phyloP scores from a whole-genome alignment of 176 grass and related monocot genomes.

The Carex scoparia region DNA sequence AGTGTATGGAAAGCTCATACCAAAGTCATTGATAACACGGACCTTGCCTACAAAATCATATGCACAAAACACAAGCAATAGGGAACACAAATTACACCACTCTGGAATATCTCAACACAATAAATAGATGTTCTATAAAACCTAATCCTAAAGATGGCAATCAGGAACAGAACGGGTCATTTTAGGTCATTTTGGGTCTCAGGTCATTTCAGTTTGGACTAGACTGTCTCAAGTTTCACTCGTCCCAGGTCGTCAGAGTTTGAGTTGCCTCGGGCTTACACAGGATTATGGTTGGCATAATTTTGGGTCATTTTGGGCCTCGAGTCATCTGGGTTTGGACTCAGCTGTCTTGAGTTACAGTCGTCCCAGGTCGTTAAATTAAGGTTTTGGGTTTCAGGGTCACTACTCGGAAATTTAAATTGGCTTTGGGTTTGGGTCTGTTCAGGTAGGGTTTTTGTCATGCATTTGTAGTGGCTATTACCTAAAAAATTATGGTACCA shows the following conservation, averaged over 20 bases:
- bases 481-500: background rate
- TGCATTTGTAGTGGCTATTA: background rate
- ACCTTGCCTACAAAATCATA: background rate
- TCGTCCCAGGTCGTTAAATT: too few relatives aligned
- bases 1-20: background rate
- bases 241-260: background rate
- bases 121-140: background rate
- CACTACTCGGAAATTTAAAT: background rate
- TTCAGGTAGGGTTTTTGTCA: background rate
- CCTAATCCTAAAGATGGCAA: background rate
- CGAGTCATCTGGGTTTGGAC: background rate
- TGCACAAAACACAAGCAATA: background rate
- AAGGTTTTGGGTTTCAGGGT: background rate
- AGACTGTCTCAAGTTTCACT: background rate
- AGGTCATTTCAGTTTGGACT: background rate
- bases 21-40: background rate
- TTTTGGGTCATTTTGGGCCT: background rate
- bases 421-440: background rate
- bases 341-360: too few relatives aligned
- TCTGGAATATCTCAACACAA: conserved; percentile 6
- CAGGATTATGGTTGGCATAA: background rate
- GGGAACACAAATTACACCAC: background rate
- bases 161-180: background rate
- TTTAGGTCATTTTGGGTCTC: background rate
- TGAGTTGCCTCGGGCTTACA: background rate